phyloP scores from a whole-genome alignment of 2,329 filamentous ascomycete species.

The Colletotrichum salicis region DNA sequence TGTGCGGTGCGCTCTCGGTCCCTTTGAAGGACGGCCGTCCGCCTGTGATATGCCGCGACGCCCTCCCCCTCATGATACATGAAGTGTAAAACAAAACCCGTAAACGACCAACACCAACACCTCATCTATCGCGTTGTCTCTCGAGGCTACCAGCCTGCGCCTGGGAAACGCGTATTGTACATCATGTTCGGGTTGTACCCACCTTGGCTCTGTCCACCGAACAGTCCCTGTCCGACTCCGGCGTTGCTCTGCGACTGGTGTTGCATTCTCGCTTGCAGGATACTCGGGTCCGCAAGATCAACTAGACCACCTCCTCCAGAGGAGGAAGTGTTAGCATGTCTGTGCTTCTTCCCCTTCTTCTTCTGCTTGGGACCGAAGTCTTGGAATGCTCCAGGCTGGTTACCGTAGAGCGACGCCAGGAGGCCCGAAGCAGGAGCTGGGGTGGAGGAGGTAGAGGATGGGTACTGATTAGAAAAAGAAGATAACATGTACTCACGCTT shows the following conservation, averaged over 20 bases:
- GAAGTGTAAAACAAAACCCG: constrained; percentile 33
- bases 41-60: constrained; percentile 31
- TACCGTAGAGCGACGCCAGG: constrained; percentile 90
- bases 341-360: constrained; percentile 99
- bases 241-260: constrained; percentile 84
- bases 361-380: constrained; percentile 96
- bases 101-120: constrained; percentile 29
- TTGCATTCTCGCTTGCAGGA: constrained; percentile 97
- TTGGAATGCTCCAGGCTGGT: constrained; percentile 86
- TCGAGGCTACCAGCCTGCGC: constrained; percentile 38
- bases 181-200: constrained; percentile 91
- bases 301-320: constrained; percentile 98
- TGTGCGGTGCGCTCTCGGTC: constrained; percentile 28
- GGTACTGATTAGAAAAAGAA: constrained; percentile 89
- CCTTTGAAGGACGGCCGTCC: constrained; percentile 22
- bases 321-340: constrained; percentile 99
- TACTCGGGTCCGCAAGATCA: constrained; percentile 99
- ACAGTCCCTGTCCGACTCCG: constrained; percentile 88
- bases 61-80: constrained; percentile 37
- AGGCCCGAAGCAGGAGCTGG: constrained; percentile 90
- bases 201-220: constrained; percentile 91
- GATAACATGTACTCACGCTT: constrained; percentile 99
- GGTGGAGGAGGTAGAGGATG: constrained; percentile 82
- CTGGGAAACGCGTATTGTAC: constrained; percentile 63
- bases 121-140: constrained; percentile 21